Evolutionary conservation across 768 basidiomycete genomes (phyloP).

Genomic region (Macrolepiota dolichaula): DNA sequence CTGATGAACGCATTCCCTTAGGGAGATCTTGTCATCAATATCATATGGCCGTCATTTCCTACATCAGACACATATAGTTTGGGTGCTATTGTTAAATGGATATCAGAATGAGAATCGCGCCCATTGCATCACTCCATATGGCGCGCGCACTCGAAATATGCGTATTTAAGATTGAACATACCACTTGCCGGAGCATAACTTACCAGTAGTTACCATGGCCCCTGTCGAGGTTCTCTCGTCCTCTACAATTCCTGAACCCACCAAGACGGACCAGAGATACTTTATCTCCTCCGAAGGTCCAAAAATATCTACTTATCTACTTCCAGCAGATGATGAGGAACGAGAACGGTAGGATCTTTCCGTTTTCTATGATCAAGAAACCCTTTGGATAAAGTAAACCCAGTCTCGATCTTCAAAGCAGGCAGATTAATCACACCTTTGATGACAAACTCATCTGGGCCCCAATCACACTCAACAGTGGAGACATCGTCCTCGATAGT

Average conservation of each 20-base stretch:
- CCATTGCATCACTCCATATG: no score
- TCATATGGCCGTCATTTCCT: no score
- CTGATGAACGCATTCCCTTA: no score
- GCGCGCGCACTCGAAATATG: no score
- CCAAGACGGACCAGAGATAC: not conserved
- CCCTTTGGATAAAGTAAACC: not conserved
- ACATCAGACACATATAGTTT: no score
- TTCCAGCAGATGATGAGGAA: constrained; percentile 8
- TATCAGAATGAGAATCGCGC: no score
- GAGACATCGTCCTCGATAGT: constrained; percentile 11
- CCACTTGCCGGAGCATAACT: no score
- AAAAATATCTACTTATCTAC: not conserved
- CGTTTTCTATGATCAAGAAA: not conserved
- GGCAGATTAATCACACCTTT: not conserved
- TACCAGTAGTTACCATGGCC: not conserved
- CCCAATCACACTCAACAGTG: constrained; percentile 7
- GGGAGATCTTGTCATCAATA: no score
- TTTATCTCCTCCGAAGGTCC: not conserved
- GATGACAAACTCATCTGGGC: constrained; percentile 10
- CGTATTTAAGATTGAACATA: no score
- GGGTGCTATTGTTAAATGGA: no score
- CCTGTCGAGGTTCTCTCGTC: not conserved
- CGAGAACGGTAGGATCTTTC: not conserved
- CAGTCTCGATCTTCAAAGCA: constrained; percentile 1
- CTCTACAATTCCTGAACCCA: not conserved